Evolutionary conservation across 257 asterid species (phyloP).

Genomic region (Solanum ossicruentum): DNA sequence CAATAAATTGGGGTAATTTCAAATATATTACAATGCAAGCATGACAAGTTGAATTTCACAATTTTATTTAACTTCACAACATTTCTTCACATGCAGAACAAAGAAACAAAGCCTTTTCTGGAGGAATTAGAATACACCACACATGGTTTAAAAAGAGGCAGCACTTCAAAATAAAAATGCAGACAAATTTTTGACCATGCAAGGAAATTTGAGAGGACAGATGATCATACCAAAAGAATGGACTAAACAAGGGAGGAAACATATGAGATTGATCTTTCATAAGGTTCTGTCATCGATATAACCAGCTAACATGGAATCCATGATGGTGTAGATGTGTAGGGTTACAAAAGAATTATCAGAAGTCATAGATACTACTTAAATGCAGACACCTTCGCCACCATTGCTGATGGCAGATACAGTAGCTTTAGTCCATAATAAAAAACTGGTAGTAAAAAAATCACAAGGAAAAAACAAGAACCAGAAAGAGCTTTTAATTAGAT

Average conservation of each 20-base stretch:
- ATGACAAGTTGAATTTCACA: not conserved
- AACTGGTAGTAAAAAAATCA: no score
- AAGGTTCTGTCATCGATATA: not conserved
- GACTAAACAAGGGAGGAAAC: not conserved
- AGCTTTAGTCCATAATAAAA: no score
- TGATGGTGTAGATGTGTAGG: not conserved
- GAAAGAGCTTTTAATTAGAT: no score
- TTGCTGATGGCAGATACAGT: no score
- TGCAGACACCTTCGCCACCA: not conserved
- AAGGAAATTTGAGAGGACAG: not conserved
- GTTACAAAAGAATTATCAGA: not conserved
- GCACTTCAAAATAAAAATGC: not conserved
- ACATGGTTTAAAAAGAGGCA: not conserved
- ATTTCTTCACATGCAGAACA: not conserved
- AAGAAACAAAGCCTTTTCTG: not conserved
- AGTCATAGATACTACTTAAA: not conserved
- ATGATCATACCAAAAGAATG: not conserved
- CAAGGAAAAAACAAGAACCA: no score
- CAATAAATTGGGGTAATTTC: not conserved
- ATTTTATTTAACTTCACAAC: not conserved
- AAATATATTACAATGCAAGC: not conserved
- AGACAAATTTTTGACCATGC: not conserved
- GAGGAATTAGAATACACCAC: not conserved
- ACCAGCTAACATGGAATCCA: not conserved
- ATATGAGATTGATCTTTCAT: not conserved